These are phyloP conservation scores for Colletotrichum simmondsii DNA, from an alignment of 2,329 filamentous ascomycete genomes.

Conservation along the genomic window DNA sequence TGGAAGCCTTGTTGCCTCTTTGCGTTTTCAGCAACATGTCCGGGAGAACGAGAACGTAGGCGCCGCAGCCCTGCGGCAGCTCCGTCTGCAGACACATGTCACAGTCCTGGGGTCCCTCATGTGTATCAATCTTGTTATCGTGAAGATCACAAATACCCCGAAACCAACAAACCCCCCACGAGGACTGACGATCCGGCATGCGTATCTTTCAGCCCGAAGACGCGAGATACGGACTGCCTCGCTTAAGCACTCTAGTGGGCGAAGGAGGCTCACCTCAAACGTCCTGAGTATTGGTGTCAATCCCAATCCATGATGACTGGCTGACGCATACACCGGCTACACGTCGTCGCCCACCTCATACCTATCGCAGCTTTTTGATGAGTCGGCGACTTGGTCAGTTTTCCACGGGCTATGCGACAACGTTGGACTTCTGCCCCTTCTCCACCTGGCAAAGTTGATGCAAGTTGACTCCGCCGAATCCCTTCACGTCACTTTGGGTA, in stretches of 20 bases:
- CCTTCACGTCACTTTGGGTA: background rate
- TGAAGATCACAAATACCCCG: conserved; percentile 1
- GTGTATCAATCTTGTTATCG: background rate
- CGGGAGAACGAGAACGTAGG: background rate
- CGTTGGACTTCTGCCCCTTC: background rate
- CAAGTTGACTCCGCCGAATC: background rate
- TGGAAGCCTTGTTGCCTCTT: conserved; percentile 17
- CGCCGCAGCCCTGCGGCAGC: conserved; percentile 23
- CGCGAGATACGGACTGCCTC: background rate
- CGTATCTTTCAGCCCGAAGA: conserved; percentile 4
- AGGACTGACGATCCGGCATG: background rate
- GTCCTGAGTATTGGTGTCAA: too few species aligned
- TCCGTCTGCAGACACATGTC: conserved; percentile 8
- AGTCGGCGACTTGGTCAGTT: background rate
- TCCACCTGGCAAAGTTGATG: background rate
- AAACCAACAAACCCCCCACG: background rate
- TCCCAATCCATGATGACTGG: background rate
- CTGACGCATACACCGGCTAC: background rate
- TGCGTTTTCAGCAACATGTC: conserved; percentile 23
- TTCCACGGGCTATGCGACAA: background rate
- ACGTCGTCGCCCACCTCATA: background rate
- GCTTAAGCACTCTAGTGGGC: background rate
- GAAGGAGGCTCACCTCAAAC: background rate
- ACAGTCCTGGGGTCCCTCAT: background rate
- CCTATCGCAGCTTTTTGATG: background rate